Conservation (phyloP, 192 early-diverging fungal species). For the Linnemannia hyalina region DNA sequence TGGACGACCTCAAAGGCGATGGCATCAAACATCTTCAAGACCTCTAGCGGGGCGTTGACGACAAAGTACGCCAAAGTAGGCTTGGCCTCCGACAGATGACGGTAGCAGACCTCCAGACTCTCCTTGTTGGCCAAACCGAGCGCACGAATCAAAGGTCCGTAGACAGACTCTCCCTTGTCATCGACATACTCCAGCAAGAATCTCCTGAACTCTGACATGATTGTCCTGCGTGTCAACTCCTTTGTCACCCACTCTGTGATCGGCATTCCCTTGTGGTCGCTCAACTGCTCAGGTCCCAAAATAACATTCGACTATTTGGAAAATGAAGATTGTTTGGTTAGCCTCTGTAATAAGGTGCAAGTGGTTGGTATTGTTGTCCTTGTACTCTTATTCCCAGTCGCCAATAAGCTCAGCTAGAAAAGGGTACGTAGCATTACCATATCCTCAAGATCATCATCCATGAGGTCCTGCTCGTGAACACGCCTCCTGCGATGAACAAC, state of each 20-base stretch:
- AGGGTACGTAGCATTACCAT: conserved; percentile 23
- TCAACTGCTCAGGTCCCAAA: conserved; percentile 74
- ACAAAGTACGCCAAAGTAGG: conserved; percentile 91
- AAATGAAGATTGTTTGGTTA: background rate
- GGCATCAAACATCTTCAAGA: conserved; percentile 92
- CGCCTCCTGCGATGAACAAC: conserved; percentile 49
- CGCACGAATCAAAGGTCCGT: conserved; percentile 90
- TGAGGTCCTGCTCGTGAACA: conserved; percentile 47
- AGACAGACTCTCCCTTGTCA: conserved; percentile 89
- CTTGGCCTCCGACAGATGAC: conserved; percentile 83
- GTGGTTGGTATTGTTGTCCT: background rate
- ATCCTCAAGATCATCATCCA: conserved; percentile 52
- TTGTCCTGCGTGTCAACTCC: conserved; percentile 86
- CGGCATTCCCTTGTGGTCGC: conserved; percentile 84
- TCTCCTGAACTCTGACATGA: conserved; percentile 87
- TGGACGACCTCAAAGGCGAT: conserved; percentile 94
- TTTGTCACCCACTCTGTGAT: conserved; percentile 90
- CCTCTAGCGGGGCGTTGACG: conserved; percentile 88
- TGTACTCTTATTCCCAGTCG: background rate
- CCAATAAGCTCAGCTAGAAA: background rate
- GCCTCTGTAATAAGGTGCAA: background rate
- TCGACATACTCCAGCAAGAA: conserved; percentile 92
- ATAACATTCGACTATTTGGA: conserved; percentile 37
- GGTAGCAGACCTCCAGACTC: conserved; percentile 89
- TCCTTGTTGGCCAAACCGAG: conserved; percentile 88